Conservation (phyloP, 2,329 filamentous ascomycete genomes). For the Calonectria crousiana region DNA sequence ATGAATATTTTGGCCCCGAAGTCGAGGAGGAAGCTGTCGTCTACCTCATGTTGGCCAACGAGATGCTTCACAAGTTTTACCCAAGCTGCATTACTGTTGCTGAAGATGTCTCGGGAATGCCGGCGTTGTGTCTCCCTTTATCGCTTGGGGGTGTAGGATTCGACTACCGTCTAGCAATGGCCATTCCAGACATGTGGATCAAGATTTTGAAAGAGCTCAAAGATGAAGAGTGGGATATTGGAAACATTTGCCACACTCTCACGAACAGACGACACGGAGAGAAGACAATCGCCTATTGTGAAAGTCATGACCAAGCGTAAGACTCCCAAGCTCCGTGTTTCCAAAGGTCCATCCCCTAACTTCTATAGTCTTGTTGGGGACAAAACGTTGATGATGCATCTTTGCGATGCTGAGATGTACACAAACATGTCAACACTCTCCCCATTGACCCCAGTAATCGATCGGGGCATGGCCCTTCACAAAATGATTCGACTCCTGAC, state of each 20-base stretch:
- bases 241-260: conserved; percentile 84
- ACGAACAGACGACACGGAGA: conserved; percentile 95
- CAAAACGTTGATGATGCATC: conserved; percentile 97
- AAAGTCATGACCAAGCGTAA: conserved; percentile 98
- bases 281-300: conserved; percentile 97
- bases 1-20: conserved; percentile 92
- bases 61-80: conserved; percentile 93
- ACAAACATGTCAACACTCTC: conserved; percentile 94
- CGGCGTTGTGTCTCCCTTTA: conserved; percentile 89
- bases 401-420: conserved; percentile 97
- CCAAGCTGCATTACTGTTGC: conserved; percentile 91
- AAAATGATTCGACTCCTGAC: conserved; percentile 98
- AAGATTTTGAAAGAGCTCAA: conserved; percentile 95
- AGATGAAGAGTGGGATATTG: conserved; percentile 93
- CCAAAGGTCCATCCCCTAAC: conserved; percentile 37
- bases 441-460: conserved; percentile 87
- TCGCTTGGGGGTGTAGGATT: conserved; percentile 93
- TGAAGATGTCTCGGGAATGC: conserved; percentile 99
- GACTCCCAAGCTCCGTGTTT: conserved; percentile 51
- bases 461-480: conserved; percentile 91
- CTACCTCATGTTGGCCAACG: conserved; percentile 96
- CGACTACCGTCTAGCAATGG: conserved; percentile 98
- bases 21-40: conserved; percentile 95
- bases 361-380: conserved; percentile 85
- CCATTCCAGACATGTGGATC: conserved; percentile 98